Base-by-base conservation (phyloP, 768 basidiomycete genomes). In the Vishniacozyma victoriae region DNA sequence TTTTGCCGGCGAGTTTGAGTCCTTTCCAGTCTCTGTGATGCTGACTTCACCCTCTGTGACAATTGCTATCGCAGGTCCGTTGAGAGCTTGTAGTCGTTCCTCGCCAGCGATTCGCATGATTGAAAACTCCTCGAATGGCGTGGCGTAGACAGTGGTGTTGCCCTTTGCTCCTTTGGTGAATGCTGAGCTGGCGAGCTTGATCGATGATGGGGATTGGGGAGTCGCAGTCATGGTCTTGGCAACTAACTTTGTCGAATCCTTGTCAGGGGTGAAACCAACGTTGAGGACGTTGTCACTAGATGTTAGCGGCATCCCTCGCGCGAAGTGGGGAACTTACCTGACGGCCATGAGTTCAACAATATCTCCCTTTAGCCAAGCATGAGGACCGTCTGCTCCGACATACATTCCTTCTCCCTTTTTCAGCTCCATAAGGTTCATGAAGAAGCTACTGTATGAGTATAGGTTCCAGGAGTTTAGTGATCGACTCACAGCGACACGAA, bases 341-440 rank as follows among this genome's bases (percentile, higher is more conserved):
- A 33, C n/a, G 9, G 29, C 29, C 29, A 33, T 33, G 29, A 33
- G 29, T 68, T 96, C 93, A 65, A 96, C 87, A 72, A 91, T 91
- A 62, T 97, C 92, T 93, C 93, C 93, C 39, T 80, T 82, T 29
- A 96, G 76, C 72, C 96, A 97, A 0, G 93, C 93, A 55, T 97
- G 93, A 0, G 90, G 90, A 70, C 93, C 92, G 36, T 92, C 88
- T 3, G 93, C 93, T 20, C 87, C 85, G 5, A 97, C 79, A 74
- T 91, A 96, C 49, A 95, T 92, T 0, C 90, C 90, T 66, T 96
- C 81, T 2, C 90, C 92, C 0, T 86, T 81, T 44, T 80, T 66
- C 60, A 97, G 75, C 48, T 77, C 76, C 38, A 95, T 78, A 54
- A 88, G 79, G 74, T 97, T 97, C 47, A 97, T 79, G 62, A 95